phyloP scores from a whole-genome alignment of 2,329 filamentous ascomycete species.

The Aspergillus novofumigatus region DNA sequence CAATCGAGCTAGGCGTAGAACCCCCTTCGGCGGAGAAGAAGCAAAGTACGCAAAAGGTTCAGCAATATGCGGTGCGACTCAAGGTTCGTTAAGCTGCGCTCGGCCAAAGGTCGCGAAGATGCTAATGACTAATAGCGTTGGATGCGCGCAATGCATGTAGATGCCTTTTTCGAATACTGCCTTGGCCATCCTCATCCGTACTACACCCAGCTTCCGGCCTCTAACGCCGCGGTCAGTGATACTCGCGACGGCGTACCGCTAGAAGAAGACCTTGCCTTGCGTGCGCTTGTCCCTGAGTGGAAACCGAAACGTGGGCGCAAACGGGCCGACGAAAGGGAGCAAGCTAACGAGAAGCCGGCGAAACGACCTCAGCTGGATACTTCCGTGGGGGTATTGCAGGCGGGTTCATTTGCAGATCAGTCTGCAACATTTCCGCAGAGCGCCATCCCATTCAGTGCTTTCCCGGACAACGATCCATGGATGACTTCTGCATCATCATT shows the following conservation, averaged over 20 bases:
- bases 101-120: background rate
- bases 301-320: conserved; percentile 59
- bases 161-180: conserved; percentile 90
- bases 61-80: conserved; percentile 87
- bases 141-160: conserved; percentile 95
- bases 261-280: conserved; percentile 83
- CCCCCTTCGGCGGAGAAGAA: conserved; percentile 76
- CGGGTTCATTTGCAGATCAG: conserved; percentile 37
- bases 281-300: conserved; percentile 75
- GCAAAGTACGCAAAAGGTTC: conserved; percentile 87
- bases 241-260: conserved; percentile 76
- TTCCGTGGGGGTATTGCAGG: conserved; percentile 45
- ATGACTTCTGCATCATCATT: conserved; percentile 41
- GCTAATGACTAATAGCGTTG: conserved; percentile 59
- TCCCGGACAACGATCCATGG: conserved; percentile 48
- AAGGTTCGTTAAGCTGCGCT: conserved; percentile 57
- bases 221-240: conserved; percentile 58
- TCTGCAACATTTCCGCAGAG: conserved; percentile 49
- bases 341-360: conserved; percentile 50
- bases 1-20: conserved; percentile 81
- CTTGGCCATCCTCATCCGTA: conserved; percentile 74
- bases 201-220: conserved; percentile 69
- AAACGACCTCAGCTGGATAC: conserved; percentile 62
- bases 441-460: conserved; percentile 49
- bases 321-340: conserved; percentile 58